Evolutionary conservation across 2,329 filamentous ascomycete genomes (phyloP), one percentile per base, ranked within the genome.

Genomic region (Ascosphaera aggregata): DNA sequence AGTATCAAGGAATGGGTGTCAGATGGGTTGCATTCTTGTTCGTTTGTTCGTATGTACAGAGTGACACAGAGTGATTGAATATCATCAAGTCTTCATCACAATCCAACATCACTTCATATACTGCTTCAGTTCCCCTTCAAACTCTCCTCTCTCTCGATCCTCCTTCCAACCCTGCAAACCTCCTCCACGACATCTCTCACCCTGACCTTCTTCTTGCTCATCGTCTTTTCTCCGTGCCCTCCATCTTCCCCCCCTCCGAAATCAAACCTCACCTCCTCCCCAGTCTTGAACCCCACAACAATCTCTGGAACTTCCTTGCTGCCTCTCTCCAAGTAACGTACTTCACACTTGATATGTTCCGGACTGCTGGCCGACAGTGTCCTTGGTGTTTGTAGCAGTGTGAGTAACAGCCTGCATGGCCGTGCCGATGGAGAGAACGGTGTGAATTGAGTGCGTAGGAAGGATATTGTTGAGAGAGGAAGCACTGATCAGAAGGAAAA

Each of bases 241-340:
- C n/a, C n/a, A n/a, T n/a, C n/a, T n/a, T n/a, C n/a, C n/a, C n/a
- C n/a, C n/a, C n/a, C n/a, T 48, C 80, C 74, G 47, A 81, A 68
- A 53, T 93, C 75, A 31, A 95, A 69, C 24, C 73, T 72, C 63
- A 95, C 71, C 51, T 91, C 76, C 62, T 86, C 92, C 49, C 89
- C 89, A 53, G 94, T 89, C 67, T 93, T 94, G 59, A 95, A 95
- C 51, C 85, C 91, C 48, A 98, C 61, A 32, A 63, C 65, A 41
- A 98, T 59, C 36, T 68, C 67, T 41, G 76, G 78, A 20, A 73
- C 65, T 49, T 80, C 73, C 39, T 67, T 69, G 40, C 78, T 80
- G 39, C 63, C 54, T 45, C 76, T 70, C 39, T 81, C 73, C 39
- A 95, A 64, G 45, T 93, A 63, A 43, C 71, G 77, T 9, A 82